Conservation (phyloP, 2,329 filamentous ascomycete species). For the Xylariales sp. region DNA sequence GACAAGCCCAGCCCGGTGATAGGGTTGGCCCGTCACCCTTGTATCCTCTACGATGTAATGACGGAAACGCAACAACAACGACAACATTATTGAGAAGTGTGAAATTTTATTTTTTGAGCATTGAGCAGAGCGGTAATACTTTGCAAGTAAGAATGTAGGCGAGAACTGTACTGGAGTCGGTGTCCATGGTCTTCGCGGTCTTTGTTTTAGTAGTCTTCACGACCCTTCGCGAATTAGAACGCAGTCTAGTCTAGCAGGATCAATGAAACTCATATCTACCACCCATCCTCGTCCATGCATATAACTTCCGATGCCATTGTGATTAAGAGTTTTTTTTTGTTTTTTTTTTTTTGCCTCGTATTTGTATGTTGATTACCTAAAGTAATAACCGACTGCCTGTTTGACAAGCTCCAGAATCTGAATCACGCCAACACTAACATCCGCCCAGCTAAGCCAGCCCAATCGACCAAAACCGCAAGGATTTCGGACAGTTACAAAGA, state of each 20-base stretch:
- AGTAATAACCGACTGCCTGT: too few species aligned
- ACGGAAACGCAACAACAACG: constrained; percentile 27
- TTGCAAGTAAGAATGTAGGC: not conserved
- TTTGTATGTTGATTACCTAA: too few species aligned
- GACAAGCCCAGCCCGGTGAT: constrained; percentile 7
- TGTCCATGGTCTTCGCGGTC: constrained; percentile 2
- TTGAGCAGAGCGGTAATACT: constrained; percentile 21
- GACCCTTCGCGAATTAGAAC: constrained; percentile 9
- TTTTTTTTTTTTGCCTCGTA: not conserved
- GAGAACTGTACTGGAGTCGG: constrained; percentile 25
- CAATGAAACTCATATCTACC: constrained; percentile 9
- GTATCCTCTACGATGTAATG: constrained; percentile 39
- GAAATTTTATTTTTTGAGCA: not conserved
- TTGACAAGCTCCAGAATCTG: too few species aligned
- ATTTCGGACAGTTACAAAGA: too few species aligned
- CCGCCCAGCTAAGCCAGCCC: not conserved
- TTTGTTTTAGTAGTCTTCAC: not conserved
- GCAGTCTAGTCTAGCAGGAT: not conserved
- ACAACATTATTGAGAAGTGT: constrained; percentile 25
- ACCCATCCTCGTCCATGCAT: not conserved
- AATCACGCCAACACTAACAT: not conserved
- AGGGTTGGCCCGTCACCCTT: constrained; percentile 23
- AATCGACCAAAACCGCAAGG: not conserved
- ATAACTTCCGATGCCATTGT: too few species aligned
- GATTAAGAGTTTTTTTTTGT: not conserved